phyloP scores from a whole-genome alignment of 2,329 filamentous ascomycete species.

The Claviceps cyperi region DNA sequence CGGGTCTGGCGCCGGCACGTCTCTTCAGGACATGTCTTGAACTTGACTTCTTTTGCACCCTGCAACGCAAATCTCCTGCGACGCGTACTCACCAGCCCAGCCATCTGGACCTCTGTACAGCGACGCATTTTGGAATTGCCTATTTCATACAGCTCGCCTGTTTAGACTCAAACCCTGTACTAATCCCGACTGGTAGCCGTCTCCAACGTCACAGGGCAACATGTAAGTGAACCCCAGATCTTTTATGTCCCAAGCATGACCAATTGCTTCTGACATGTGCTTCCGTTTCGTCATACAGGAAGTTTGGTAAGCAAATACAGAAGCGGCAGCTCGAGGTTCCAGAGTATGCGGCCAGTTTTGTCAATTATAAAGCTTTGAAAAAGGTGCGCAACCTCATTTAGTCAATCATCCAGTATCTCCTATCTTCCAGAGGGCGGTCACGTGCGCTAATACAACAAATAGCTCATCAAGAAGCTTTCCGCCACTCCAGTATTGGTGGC shows the following conservation, averaged over 20 bases:
- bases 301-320: conserved; percentile 99
- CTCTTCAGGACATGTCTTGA: conserved; percentile 6
- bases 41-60: conserved; percentile 1
- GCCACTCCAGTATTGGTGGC: conserved; percentile 74
- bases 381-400: conserved; percentile 48
- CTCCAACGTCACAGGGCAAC: conserved; percentile 12
- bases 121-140: conserved; percentile 1
- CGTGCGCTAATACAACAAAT: conserved; percentile 9
- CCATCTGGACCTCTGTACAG: not conserved
- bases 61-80: conserved; percentile 13
- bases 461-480: conserved; percentile 98
- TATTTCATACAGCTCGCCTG: conserved; percentile 1
- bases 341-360: conserved; percentile 97
- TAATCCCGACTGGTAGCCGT: conserved; percentile 3
- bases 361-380: conserved; percentile 98
- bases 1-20: conserved; percentile 4
- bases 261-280: conserved; percentile 4
- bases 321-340: conserved; percentile 97
- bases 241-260: conserved; percentile 1
- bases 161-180: not conserved
- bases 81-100: conserved; percentile 1
- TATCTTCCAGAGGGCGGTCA: not conserved
- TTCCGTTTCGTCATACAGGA: conserved; percentile 43
- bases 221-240: conserved; percentile 18
- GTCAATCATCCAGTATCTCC: not conserved